Conservation (phyloP, 129 eudicot genomes). For the Pseudognaphalium luteoalbum region DNA sequence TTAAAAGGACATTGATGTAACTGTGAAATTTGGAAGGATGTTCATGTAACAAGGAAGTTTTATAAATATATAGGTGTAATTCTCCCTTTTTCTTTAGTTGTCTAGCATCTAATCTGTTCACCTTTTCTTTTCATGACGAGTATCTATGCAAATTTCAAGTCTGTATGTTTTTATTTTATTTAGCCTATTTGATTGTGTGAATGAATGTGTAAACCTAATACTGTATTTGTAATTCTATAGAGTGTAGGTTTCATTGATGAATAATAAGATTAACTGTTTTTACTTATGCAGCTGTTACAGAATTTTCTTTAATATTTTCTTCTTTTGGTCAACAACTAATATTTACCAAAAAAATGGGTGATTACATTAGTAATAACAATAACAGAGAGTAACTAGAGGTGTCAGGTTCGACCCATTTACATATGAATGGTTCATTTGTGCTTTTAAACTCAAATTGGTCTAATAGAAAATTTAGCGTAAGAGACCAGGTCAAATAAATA, state of each 20-base stretch:
- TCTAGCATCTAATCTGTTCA: not conserved
- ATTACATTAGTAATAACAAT: not conserved
- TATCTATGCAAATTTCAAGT: too few species aligned
- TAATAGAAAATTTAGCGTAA: not conserved
- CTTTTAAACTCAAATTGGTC: too few species aligned
- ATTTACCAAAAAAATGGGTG: not conserved
- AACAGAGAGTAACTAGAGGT: not conserved
- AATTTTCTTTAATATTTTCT: not conserved
- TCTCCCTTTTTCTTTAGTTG: not conserved
- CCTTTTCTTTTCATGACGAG: too few species aligned
- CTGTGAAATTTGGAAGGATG: too few species aligned
- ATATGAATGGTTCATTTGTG: not conserved
- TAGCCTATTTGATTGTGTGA: not conserved
- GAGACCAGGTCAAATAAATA: not conserved
- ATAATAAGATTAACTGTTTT: too few species aligned
- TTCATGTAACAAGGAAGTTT: too few species aligned
- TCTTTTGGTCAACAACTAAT: not conserved
- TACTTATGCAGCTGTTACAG: too few species aligned
- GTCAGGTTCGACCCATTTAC: not conserved
- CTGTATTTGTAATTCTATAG: not conserved
- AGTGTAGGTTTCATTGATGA: not conserved
- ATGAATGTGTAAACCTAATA: not conserved
- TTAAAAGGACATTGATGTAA: too few species aligned
- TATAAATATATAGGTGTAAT: too few species aligned
- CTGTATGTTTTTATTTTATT: not conserved